These are phyloP conservation scores for Cercospora citrullina DNA, from an alignment of 2,329 filamentous ascomycete species.

Conservation along the genomic window DNA sequence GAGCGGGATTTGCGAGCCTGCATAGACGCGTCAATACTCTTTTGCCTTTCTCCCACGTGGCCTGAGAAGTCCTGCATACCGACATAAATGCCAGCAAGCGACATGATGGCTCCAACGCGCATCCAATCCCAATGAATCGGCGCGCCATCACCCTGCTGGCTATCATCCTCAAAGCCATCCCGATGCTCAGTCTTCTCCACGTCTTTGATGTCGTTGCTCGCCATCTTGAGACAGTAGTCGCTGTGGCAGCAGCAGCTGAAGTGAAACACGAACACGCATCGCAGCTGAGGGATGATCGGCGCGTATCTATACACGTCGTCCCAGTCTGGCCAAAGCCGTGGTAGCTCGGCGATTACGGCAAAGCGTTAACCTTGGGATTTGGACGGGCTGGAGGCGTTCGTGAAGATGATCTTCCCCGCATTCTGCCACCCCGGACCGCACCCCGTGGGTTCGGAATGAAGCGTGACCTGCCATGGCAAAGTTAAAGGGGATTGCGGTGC, in stretches of 20 bases:
- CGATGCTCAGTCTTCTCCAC: slow-evolving; percentile 4
- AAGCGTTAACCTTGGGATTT: not conserved
- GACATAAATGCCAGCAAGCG: slow-evolving; percentile 1
- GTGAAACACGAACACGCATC: not conserved
- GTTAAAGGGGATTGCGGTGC: not conserved
- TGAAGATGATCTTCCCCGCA: slow-evolving; percentile 1
- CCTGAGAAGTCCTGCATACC: not conserved
- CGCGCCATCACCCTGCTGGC: slow-evolving; percentile 5
- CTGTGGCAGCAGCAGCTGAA: not conserved
- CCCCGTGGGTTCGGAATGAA: not conserved
- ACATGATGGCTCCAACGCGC: slow-evolving; percentile 1
- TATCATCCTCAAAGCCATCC: not conserved
- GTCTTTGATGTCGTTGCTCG: slow-evolving; percentile 4
- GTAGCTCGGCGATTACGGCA: slow-evolving; percentile 1
- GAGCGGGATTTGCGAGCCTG: slow-evolving; percentile 21
- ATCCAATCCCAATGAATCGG: slow-evolving; percentile 3
- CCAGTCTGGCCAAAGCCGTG: slow-evolving; percentile 1
- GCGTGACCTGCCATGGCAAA: slow-evolving; percentile 1
- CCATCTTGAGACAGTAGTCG: not conserved
- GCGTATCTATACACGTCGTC: not conserved
- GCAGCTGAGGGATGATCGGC: not conserved
- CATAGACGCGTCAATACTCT: not conserved
- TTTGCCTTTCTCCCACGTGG: not conserved
- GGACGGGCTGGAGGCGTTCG: not conserved
- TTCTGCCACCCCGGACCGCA: not conserved